Conservation (phyloP, 1,284 basidiomycete species). For the Blastosporella zonata region DNA sequence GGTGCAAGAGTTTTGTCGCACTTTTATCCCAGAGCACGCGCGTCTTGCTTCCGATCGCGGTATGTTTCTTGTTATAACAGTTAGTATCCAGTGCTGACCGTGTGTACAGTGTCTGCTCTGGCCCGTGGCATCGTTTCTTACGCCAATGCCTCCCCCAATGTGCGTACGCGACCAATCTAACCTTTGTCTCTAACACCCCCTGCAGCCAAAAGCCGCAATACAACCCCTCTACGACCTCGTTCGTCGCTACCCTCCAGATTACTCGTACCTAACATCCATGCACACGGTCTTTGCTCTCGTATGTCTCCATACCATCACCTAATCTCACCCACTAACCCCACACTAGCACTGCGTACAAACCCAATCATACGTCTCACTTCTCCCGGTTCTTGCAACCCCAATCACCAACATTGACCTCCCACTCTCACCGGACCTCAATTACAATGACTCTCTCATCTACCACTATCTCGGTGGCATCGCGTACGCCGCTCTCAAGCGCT, state of each 20-base stretch:
- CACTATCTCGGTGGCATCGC: slow-evolving; percentile 73
- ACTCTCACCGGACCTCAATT: slow-evolving; percentile 52
- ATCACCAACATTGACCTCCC: slow-evolving; percentile 56
- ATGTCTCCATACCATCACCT: too few species aligned
- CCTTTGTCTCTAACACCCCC: neutral
- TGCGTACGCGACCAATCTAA: slow-evolving; percentile 17
- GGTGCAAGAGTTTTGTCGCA: slow-evolving; percentile 53
- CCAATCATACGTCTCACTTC: slow-evolving; percentile 47
- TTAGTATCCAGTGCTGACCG: slow-evolving; percentile 10
- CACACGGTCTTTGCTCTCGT: slow-evolving; percentile 59
- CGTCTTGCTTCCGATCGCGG: slow-evolving; percentile 65
- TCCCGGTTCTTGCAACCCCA: slow-evolving; percentile 55
- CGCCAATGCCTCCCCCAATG: slow-evolving; percentile 36
- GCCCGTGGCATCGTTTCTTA: slow-evolving; percentile 44
- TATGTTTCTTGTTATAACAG: slow-evolving; percentile 26
- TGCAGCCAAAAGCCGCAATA: slow-evolving; percentile 49
- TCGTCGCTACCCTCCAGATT: slow-evolving; percentile 53
- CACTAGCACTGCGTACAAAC: slow-evolving; percentile 46
- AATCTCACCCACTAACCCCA: too few species aligned
- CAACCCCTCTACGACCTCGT: slow-evolving; percentile 57
- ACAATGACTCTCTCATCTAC: slow-evolving; percentile 74
- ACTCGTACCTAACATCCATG: slow-evolving; percentile 62
- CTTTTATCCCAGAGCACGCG: slow-evolving; percentile 58
- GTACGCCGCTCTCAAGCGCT: slow-evolving; percentile 58
- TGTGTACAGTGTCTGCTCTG: slow-evolving; percentile 50